phyloP scores from a whole-genome alignment of 2,329 filamentous ascomycete genomes.

The Geosmithia flava region DNA sequence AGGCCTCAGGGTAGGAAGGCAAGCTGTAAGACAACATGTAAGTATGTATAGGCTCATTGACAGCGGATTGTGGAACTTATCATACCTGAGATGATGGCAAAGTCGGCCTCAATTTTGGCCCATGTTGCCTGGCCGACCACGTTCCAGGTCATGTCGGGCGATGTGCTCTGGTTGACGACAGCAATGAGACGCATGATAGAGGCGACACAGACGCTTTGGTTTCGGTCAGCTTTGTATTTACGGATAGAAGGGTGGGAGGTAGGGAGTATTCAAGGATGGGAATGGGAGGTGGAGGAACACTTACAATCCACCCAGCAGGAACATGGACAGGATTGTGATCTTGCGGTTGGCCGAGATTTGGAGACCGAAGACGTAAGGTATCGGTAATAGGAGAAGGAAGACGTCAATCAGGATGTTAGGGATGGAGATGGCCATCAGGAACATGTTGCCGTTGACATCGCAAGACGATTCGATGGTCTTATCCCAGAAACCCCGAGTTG shows the following conservation, averaged over 20 bases:
- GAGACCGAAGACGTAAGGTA: background rate
- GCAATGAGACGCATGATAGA: slow-evolving; percentile 4
- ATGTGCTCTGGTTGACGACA: slow-evolving; percentile 20
- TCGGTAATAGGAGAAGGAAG: background rate
- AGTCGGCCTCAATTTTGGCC: slow-evolving; percentile 1
- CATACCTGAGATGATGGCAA: slow-evolving; percentile 1
- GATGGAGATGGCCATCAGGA: background rate
- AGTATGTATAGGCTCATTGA: too few species aligned
- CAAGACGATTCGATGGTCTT: background rate
- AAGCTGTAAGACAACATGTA: background rate
- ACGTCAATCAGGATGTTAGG: slow-evolving; percentile 1
- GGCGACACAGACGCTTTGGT: background rate
- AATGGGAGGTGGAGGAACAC: background rate
- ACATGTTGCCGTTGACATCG: background rate
- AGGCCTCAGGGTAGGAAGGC: background rate
- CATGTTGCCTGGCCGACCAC: background rate
- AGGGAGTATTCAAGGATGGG: too few species aligned
- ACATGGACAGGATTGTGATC: background rate
- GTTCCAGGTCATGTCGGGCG: slow-evolving; percentile 22
- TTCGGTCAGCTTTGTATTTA: background rate
- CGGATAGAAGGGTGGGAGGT: too few species aligned
- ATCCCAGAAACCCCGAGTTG: background rate
- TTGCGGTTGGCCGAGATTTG: background rate
- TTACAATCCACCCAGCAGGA: slow-evolving; percentile 1
- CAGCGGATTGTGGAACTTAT: too few species aligned